These are phyloP conservation scores for Nicotiana noctiflora DNA, from an alignment of 257 asterid species.

Conservation along the genomic window DNA sequence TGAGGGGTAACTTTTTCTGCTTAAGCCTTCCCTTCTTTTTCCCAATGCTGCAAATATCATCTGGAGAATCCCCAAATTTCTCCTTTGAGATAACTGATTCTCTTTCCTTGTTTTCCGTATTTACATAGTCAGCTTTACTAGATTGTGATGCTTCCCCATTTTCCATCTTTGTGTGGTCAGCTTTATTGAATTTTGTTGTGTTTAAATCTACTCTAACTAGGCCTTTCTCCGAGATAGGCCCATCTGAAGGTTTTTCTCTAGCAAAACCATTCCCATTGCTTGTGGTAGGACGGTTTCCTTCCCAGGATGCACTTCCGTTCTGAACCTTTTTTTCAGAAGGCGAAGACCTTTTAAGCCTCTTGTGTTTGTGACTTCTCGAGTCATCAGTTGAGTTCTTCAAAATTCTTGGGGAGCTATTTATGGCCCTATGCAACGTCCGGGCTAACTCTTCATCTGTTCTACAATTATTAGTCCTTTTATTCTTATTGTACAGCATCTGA, in stretches of 20 bases:
- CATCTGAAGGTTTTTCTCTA: constrained; percentile 23
- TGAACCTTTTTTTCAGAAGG: constrained; percentile 14
- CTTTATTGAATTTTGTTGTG: constrained; percentile 25
- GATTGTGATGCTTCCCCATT: constrained; percentile 24
- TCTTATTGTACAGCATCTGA: constrained; percentile 52
- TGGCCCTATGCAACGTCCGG: constrained; percentile 51
- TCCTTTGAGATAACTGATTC: constrained; percentile 19
- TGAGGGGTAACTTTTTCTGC: constrained; percentile 80
- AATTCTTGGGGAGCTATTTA: constrained; percentile 69
- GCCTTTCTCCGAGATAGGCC: constrained; percentile 28
- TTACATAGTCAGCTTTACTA: constrained; percentile 26
- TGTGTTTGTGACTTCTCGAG: constrained; percentile 38
- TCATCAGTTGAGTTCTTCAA: constrained; percentile 41
- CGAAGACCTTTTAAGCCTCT: constrained; percentile 40
- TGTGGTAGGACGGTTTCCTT: constrained; percentile 20
- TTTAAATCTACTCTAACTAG: constrained; percentile 42
- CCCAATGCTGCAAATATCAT: constrained; percentile 37
- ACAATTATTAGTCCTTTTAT: constrained; percentile 34
- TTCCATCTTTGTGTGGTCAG: constrained; percentile 25
- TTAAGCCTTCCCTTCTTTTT: constrained; percentile 59
- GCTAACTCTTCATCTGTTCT: constrained; percentile 67
- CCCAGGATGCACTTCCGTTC: constrained; percentile 24
- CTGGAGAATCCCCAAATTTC: constrained; percentile 30
- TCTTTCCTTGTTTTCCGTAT: constrained; percentile 33
- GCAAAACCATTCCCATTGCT: constrained; percentile 29